Evolutionary conservation across 1,284 basidiomycete genomes (phyloP).

Genomic region (Sanguinoderma infundibulare): DNA sequence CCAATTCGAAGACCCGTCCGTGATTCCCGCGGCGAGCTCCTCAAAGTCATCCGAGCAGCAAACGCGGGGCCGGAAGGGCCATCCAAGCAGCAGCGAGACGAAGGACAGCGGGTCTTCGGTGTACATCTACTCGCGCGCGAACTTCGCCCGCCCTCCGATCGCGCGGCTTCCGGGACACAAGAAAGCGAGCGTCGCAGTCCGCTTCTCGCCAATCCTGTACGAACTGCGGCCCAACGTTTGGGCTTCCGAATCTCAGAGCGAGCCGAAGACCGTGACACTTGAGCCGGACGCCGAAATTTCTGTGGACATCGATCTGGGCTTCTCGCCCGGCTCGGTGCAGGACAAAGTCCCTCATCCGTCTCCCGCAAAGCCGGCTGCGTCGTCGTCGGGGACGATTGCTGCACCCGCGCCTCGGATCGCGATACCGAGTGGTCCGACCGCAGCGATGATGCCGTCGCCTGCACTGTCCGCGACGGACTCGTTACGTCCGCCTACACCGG

Average conservation of each 20-base stretch:
- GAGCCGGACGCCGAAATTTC: constrained; percentile 76
- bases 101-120: constrained; percentile 62
- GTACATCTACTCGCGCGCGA: constrained; percentile 95
- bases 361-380: constrained; percentile 14
- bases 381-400: constrained; percentile 33
- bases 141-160: constrained; percentile 89
- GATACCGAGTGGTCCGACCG: constrained; percentile 44
- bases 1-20: constrained; percentile 90
- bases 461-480: constrained; percentile 61
- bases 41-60: constrained; percentile 45
- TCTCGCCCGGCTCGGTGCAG: constrained; percentile 6
- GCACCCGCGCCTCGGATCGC: constrained; percentile 38
- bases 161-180: constrained; percentile 97
- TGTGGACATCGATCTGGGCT: constrained; percentile 55
- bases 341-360: constrained; percentile 24
- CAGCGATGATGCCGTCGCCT: constrained; percentile 53
- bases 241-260: constrained; percentile 40
- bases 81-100: constrained; percentile 44
- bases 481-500: constrained; percentile 56
- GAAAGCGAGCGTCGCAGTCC: constrained; percentile 91
- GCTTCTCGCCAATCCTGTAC: constrained; percentile 93
- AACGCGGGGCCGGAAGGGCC: constrained; percentile 56
- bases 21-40: constrained; percentile 47
- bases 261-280: constrained; percentile 58
- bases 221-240: constrained; percentile 74